Conservation (phyloP, 1,139 yeast species). For the Diutina rugosa region DNA sequence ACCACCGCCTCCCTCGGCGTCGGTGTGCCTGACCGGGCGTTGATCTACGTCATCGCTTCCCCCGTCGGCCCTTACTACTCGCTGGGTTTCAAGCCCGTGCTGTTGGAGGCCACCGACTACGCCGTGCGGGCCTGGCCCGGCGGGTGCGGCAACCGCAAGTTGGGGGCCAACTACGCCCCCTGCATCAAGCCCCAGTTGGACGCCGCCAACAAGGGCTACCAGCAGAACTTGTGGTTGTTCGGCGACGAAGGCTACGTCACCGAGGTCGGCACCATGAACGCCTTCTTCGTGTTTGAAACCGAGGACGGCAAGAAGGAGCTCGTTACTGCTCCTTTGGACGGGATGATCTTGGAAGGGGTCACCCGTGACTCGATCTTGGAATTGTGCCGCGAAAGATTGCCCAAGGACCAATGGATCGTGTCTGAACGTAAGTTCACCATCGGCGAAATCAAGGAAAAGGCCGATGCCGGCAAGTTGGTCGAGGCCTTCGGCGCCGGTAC, state of each 20-base stretch:
- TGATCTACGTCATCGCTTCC: conserved; percentile 74
- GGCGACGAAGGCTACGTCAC: conserved; percentile 85
- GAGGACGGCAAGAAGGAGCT: conserved; percentile 77
- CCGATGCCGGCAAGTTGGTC: conserved; percentile 67
- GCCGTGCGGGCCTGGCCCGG: conserved; percentile 99
- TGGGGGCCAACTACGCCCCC: conserved; percentile 97
- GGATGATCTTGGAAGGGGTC: conserved; percentile 93
- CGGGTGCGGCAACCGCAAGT: conserved; percentile 89
- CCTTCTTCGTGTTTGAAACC: conserved; percentile 65
- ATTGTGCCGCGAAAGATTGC: conserved; percentile 63
- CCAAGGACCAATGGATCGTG: conserved; percentile 63
- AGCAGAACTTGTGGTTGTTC: conserved; percentile 92
- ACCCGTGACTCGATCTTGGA: conserved; percentile 82
- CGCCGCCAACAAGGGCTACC: conserved; percentile 84
- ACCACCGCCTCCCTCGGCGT: conserved; percentile 83
- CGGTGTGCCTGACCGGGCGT: conserved; percentile 64
- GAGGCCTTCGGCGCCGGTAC: conserved; percentile 98
- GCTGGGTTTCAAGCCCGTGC: conserved; percentile 89
- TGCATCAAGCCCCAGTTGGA: conserved; percentile 78
- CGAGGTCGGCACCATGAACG: conserved; percentile 98
- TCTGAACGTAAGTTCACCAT: conserved; percentile 77
- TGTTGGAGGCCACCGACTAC: conserved; percentile 84
- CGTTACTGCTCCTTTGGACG: conserved; percentile 93
- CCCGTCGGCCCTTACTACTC: conserved; percentile 93
- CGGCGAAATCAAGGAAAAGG: conserved; percentile 63